Evolutionary conservation across 2,329 filamentous ascomycete species (phyloP), one percentile per base, ranked within the genome.

Genomic region (Sporothrix brasiliensis): DNA sequence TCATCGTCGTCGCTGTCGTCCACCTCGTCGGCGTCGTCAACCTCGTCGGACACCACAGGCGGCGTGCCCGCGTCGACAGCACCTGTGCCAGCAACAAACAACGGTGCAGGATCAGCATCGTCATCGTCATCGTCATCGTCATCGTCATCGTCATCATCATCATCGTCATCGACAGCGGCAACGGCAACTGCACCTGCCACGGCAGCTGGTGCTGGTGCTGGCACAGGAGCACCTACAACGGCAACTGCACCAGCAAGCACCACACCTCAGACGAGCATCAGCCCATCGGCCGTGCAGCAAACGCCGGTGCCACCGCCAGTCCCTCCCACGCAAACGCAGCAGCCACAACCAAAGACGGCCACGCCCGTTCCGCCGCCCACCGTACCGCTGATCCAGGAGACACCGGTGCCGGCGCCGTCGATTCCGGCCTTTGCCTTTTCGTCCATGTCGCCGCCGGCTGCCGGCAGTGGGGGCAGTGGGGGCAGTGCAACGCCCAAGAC

Each of bases 331-430:
- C 61, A 50, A 41, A 9, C 21, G 2, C 61, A 50, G 10, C 11
- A 13, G 14, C 58, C 14, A 19, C 70, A 67, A 14, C 70, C n/a
- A 30, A 65, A 67, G 50, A 56, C 30, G 34, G 21, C 56, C 7
- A 44, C 41, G 16, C 56, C 67, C 13, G 54, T 61, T 2, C 68
- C 68, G 49, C 47, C 41, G n/a, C 72, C 70, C 0, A 6, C 52
- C 19, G 47, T 67, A 11, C 68, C 68, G 9, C 68, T 67, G 24
- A 49, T 68, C n/a, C 66, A 69, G 16, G 65, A 72, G 30, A 73
- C 72, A 3, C 72, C 72, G 2, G 71, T 73, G 16, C 72, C 69
- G 19, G 69, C 73, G 19, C 73, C 73, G 14, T 65, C 71, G 2
- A 70, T 74, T 0, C 73, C 73, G 16, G 56, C 54, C 4, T 72